phyloP scores from a whole-genome alignment of 495 filamentous ascomycete species.

The Penicillium bialowiezense region DNA sequence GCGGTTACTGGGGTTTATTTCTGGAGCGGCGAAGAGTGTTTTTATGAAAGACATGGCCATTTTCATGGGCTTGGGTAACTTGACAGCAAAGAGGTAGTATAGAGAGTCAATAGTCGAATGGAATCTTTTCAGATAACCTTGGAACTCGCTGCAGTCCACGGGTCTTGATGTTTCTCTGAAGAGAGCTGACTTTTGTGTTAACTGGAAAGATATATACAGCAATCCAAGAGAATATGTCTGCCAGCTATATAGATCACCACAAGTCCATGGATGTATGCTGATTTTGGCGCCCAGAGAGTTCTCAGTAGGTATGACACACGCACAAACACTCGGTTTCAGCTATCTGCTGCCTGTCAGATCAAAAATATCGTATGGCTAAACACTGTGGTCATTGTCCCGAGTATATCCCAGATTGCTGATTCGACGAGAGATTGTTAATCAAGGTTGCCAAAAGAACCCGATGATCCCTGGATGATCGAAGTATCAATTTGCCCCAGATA shows the following conservation, averaged over 20 bases:
- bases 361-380: not conserved
- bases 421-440: slow-evolving; percentile 4
- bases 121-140: too few relatives aligned
- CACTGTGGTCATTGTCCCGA: not conserved
- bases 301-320: slow-evolving; percentile 15
- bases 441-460: not conserved
- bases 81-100: not conserved
- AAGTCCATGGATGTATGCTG: too few relatives aligned
- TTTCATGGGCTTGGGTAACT: slow-evolving; percentile 1
- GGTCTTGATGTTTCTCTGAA: too few relatives aligned
- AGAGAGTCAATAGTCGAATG: not conserved
- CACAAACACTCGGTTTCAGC: slow-evolving; percentile 4
- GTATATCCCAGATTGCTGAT: slow-evolving; percentile 15
- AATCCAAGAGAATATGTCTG: too few relatives aligned
- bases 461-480: not conserved
- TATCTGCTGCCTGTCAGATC: not conserved
- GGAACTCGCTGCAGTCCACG: too few relatives aligned
- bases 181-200: not conserved
- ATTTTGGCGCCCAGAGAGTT: not conserved
- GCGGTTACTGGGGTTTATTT: slow-evolving; percentile 69
- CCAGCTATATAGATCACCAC: slow-evolving; percentile 9
- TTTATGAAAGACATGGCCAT: slow-evolving; percentile 25
- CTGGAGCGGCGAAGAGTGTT: slow-evolving; percentile 34
- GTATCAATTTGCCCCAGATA: not conserved
- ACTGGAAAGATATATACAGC: not conserved